Percentiles rank a stretch among this genome's conserved stretches.
Evolutionary conservation across 2,329 filamentous ascomycete species (phyloP).

Genomic region (Aschersonia sp.): DNA sequence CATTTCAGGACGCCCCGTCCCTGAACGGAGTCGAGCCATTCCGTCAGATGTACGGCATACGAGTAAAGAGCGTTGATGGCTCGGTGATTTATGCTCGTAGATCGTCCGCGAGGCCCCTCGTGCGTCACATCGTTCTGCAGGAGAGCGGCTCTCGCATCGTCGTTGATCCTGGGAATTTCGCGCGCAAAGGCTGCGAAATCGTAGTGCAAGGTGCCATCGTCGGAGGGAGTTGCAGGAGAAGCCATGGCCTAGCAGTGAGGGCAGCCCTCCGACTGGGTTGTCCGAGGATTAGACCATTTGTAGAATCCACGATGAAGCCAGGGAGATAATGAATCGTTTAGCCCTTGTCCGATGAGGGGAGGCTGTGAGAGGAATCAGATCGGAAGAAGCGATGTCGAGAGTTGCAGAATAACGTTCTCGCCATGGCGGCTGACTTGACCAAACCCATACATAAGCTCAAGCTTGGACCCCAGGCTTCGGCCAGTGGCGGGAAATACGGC

Average conservation of each 20-base stretch:
- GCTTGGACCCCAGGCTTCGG: too few relatives aligned
- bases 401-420: too few relatives aligned
- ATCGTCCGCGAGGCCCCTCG: not conserved
- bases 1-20: conserved; percentile 73
- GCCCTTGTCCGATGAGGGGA: too few relatives aligned
- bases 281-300: too few relatives aligned
- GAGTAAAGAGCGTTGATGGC: not conserved
- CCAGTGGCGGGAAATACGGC: too few relatives aligned
- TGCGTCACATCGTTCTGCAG: not conserved
- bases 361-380: too few relatives aligned
- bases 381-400: too few relatives aligned
- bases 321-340: too few relatives aligned
- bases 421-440: too few relatives aligned
- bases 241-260: not conserved
- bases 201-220: conserved; percentile 3
- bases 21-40: conserved; percentile 50
- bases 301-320: too few relatives aligned
- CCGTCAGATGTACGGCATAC: not conserved
- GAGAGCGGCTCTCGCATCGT: not conserved
- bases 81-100: not conserved
- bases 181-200: not conserved
- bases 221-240: conserved; percentile 1
- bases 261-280: too few relatives aligned
- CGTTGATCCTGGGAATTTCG: not conserved
- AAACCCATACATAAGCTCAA: too few relatives aligned